phyloP scores from a whole-genome alignment of 1,284 basidiomycete species.

The Ceratobasidium sp. region DNA sequence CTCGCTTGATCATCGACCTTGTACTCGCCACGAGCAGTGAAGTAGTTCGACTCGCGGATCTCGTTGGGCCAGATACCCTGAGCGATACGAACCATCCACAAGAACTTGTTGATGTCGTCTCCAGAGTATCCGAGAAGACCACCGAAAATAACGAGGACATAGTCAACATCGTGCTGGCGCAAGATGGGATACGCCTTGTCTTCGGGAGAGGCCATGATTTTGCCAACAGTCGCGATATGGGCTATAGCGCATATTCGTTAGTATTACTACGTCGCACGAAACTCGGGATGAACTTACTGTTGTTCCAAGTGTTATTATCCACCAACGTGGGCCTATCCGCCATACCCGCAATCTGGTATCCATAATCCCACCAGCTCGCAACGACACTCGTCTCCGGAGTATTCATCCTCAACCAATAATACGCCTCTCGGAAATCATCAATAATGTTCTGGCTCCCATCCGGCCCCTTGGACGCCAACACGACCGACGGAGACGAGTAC shows the following conservation, averaged over 20 bases:
- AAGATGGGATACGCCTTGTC: conserved; percentile 97
- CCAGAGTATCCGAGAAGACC: conserved; percentile 97
- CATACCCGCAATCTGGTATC: conserved; percentile 99
- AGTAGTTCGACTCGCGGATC: conserved; percentile 94
- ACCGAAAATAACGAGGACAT: conserved; percentile 97
- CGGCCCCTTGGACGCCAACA: conserved; percentile 80
- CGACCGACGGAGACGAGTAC: conserved; percentile 98
- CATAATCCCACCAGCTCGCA: conserved; percentile 99
- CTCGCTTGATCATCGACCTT: conserved; percentile 89
- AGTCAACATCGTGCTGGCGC: conserved; percentile 97
- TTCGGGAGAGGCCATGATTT: conserved; percentile 95
- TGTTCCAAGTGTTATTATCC: conserved; percentile 99
- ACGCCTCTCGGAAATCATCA: conserved; percentile 99
- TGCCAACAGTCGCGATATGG: conserved; percentile 96
- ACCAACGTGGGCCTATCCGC: conserved; percentile 97
- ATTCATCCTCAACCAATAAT: conserved; percentile 98
- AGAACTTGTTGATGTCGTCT: conserved; percentile 99
- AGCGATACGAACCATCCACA: conserved; percentile 98
- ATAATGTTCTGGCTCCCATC: conserved; percentile 96
- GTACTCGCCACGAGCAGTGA: conserved; percentile 94
- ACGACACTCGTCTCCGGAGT: conserved; percentile 92
- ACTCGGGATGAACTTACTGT: conserved; percentile 70
- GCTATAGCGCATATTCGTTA: conserved; percentile 58
- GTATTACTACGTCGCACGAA: neutral
- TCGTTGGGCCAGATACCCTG: conserved; percentile 99